Base-by-base conservation (phyloP, 208 protist species). In the Trypanosoma platydactyli region DNA sequence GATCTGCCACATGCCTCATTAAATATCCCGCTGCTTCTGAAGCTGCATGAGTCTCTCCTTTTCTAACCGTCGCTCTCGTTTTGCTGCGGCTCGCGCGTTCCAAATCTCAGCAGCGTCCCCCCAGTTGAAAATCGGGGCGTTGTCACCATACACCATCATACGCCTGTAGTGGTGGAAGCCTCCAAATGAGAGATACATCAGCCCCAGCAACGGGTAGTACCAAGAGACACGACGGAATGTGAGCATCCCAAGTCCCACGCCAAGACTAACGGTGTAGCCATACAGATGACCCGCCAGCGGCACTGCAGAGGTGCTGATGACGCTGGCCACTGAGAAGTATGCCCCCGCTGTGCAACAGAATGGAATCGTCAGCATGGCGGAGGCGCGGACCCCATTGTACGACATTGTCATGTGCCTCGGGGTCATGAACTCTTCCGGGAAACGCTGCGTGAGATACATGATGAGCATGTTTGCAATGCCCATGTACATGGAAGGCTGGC, bases 61-160 rank as follows among this genome's bases (percentile, higher is more conserved):
- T 44, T 25, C 22, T 51, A 15, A 65, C 62, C 41, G 73, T 24
- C 13, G 56, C 6, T 70, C 58, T 24, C 48, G 5, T 33, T 69
- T 68, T n/a, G 57, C 58, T 44, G 59, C 69, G 46, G 71, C 49
- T 64, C 80, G 7, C 24, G 76, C 60, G 72, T 44, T 89, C 64
- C 58, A 66, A 68, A 80, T 71, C 56, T 73, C 89, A 5, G 63
- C 73, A 61, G 86, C 79, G 66, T 94, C 89, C 4, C 79, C 79
- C 83, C 81, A 90, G 63, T 90, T 83, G 57, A 89, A 91, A 12
- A 94, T 76, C 0, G 89, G 89, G 9, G 89, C 85, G 73, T 94
- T 92, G 68, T 92, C 85, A 30, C 85, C 83, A 73, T 88, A 86
- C 56, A 94, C 65, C 89, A 91, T 94, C 81, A 94, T 84, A 27